phyloP scores from a whole-genome alignment of 495 filamentous ascomycete species.

The Neurospora tetrasperma region DNA sequence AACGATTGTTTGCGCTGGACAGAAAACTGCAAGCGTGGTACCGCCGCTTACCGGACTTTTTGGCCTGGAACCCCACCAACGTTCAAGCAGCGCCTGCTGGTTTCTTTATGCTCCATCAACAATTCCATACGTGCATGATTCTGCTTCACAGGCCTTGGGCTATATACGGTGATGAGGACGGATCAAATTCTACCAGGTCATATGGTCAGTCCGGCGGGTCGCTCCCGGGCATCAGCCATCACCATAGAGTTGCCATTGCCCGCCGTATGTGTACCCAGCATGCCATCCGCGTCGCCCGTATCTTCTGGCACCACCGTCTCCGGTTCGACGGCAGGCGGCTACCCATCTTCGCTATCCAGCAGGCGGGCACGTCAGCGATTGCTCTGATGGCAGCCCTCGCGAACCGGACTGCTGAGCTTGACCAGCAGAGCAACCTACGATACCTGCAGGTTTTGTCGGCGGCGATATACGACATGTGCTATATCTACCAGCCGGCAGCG shows the following conservation, averaged over 20 bases:
- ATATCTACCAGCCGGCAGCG: conserved; percentile 28
- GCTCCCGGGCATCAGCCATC: conserved; percentile 11
- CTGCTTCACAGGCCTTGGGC: conserved; percentile 42
- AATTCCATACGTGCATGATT: conserved; percentile 41
- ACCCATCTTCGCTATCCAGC: conserved; percentile 36
- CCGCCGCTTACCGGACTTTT: conserved; percentile 32
- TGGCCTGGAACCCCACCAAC: conserved; percentile 40
- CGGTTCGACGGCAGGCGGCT: conserved; percentile 39
- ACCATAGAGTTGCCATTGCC: conserved; percentile 33
- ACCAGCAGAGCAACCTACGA: conserved; percentile 23
- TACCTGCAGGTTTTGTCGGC: conserved; percentile 27
- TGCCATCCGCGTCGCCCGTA: conserved; percentile 37
- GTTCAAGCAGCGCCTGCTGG: conserved; percentile 38
- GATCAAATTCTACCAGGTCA: conserved; percentile 11
- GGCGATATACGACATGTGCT: conserved; percentile 36
- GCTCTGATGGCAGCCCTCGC: conserved; percentile 42
- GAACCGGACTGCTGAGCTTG: conserved; percentile 22
- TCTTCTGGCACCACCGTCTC: conserved; percentile 42
- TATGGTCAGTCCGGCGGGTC: background rate
- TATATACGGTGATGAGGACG: conserved; percentile 22
- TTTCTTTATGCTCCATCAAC: conserved; percentile 44
- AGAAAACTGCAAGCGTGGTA: conserved; percentile 44
- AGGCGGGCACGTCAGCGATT: conserved; percentile 41
- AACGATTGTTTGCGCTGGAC: conserved; percentile 36
- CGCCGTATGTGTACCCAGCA: conserved; percentile 42